Conservation (phyloP, 768 basidiomycete species). For the Kwoniella shandongensis region DNA sequence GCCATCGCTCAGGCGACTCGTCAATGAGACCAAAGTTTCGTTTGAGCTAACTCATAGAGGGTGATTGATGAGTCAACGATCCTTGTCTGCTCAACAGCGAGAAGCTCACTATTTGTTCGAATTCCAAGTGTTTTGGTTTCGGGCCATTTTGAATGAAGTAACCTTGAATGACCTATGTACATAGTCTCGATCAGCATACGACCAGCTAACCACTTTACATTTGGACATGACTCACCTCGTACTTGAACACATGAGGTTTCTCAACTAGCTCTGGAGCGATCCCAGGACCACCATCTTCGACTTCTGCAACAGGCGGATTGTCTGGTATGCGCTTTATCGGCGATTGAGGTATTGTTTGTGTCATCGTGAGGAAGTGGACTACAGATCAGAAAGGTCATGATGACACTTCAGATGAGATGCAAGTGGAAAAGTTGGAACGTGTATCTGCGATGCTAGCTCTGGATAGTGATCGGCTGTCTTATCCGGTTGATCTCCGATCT, state of each 20-base stretch:
- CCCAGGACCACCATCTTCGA: conserved; percentile 33
- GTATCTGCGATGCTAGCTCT: too few relatives aligned
- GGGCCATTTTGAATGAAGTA: conserved; percentile 41
- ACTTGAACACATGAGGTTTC: conserved; percentile 27
- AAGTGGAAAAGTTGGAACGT: too few relatives aligned
- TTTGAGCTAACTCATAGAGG: conserved; percentile 26
- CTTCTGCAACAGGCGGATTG: conserved; percentile 34
- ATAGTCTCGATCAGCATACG: too few relatives aligned
- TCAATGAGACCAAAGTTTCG: conserved; percentile 45
- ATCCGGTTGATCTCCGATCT: too few relatives aligned
- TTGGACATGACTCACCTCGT: conserved; percentile 35
- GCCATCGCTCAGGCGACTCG: conserved; percentile 38
- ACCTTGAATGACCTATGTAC: conserved; percentile 33
- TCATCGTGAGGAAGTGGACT: not conserved
- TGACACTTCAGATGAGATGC: too few relatives aligned
- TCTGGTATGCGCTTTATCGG: conserved; percentile 18
- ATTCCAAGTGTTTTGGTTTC: conserved; percentile 25
- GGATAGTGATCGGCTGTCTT: too few relatives aligned
- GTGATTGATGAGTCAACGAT: too few relatives aligned
- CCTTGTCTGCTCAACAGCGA: too few relatives aligned
- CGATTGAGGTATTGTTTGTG: not conserved
- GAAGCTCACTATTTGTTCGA: conserved; percentile 40
- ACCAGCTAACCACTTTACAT: not conserved
- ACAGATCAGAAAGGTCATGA: too few relatives aligned
- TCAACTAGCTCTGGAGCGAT: conserved; percentile 20